A percentile compares a stretch with the other conserved stretches of the same genome.
Evolutionary conservation across 495 filamentous ascomycete genomes (phyloP).

Genomic region (Podospora appendiculata): DNA sequence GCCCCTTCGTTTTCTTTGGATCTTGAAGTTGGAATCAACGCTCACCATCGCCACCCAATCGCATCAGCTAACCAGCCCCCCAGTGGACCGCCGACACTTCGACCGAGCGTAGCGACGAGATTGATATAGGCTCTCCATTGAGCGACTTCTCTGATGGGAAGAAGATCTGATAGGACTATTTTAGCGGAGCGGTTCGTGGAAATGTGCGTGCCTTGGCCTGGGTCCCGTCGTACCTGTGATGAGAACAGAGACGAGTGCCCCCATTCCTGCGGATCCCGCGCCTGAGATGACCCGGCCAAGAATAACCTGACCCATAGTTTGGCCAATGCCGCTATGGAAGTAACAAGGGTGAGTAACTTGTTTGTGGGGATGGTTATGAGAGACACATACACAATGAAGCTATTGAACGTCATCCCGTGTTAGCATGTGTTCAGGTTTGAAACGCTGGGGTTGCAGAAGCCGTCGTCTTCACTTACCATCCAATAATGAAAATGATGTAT

Average conservation of each 20-base stretch:
- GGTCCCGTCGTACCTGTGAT: slow-evolving; percentile 42
- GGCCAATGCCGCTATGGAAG: slow-evolving; percentile 18
- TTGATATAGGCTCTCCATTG: slow-evolving; percentile 61
- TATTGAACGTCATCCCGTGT: slow-evolving; percentile 3
- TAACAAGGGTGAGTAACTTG: background rate
- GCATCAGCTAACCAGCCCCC: slow-evolving; percentile 59
- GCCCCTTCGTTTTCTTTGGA: background rate
- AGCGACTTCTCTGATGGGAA: slow-evolving; percentile 60
- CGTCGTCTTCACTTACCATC: slow-evolving; percentile 25
- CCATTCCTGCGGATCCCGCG: slow-evolving; percentile 51
- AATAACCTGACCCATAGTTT: slow-evolving; percentile 45
- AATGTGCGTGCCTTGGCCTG: no score
- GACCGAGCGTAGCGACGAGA: slow-evolving; percentile 53
- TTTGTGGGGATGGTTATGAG: no score
- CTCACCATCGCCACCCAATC: slow-evolving; percentile 59
- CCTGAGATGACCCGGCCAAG: slow-evolving; percentile 53
- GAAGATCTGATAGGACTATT: slow-evolving; percentile 37
- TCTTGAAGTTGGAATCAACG: slow-evolving; percentile 7
- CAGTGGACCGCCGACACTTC: slow-evolving; percentile 56
- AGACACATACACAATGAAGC: slow-evolving; percentile 29
- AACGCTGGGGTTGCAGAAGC: no score
- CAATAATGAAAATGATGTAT: slow-evolving; percentile 36
- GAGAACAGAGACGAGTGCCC: slow-evolving; percentile 49
- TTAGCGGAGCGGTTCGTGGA: background rate
- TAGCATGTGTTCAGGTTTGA: background rate